These are phyloP conservation scores for Fusarium multiceps DNA, from an alignment of 2,329 filamentous ascomycete genomes.

Conservation along the genomic window DNA sequence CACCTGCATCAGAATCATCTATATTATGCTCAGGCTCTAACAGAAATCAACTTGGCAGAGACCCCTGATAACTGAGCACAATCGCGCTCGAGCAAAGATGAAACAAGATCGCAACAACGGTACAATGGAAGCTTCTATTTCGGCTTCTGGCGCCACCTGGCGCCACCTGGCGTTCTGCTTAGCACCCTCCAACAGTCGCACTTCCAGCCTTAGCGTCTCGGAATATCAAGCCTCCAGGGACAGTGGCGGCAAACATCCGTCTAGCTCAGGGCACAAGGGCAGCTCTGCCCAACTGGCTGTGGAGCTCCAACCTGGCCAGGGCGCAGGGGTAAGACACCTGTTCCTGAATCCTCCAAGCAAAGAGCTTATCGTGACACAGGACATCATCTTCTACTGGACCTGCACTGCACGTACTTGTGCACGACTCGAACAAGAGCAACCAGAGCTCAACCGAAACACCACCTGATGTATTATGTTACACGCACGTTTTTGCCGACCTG, in stretches of 20 bases:
- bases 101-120: conserved; percentile 7
- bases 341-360: conserved; percentile 6
- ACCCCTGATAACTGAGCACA: conserved; percentile 1
- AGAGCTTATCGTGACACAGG: neutral
- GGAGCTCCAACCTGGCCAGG: conserved; percentile 1
- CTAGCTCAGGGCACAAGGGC: neutral
- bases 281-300: conserved; percentile 6
- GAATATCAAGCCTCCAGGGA: conserved; percentile 21
- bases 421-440: conserved; percentile 6
- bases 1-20: neutral
- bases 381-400: neutral
- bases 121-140: conserved; percentile 38
- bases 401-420: neutral
- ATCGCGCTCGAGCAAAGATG: neutral
- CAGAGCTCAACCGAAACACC: conserved; percentile 9
- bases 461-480: conserved; percentile 19
- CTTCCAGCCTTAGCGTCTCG: conserved; percentile 32
- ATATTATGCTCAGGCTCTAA: neutral
- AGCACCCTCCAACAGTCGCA: conserved; percentile 16
- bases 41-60: neutral
- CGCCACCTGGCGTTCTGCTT: conserved; percentile 14
- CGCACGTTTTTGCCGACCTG: conserved; percentile 17
- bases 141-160: conserved; percentile 37
- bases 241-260: conserved; percentile 37
- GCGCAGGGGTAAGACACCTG: conserved; percentile 17